phyloP scores from a whole-genome alignment of 495 filamentous ascomycete genomes.

The Penicillium coprophilum region DNA sequence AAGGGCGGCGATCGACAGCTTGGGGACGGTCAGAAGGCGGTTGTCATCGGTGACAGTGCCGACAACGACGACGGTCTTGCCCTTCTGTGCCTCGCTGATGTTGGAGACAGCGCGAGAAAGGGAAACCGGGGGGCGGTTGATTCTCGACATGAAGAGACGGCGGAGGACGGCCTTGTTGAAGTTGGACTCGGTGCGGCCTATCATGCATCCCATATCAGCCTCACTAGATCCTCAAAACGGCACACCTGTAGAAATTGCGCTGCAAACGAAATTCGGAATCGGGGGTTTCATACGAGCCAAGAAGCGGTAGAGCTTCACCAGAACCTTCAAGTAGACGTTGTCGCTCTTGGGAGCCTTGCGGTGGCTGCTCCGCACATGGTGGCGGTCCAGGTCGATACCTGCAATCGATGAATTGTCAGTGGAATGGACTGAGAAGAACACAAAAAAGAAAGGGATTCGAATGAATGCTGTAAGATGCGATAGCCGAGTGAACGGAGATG shows the following conservation, averaged over 20 bases:
- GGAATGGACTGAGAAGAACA: not conserved
- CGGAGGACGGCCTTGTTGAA: conserved; percentile 98
- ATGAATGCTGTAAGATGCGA: not conserved
- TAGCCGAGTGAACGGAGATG: not conserved
- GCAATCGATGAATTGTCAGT: conserved; percentile 18
- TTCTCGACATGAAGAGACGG: conserved; percentile 94
- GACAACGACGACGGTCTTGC: conserved; percentile 88
- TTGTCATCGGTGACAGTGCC: conserved; percentile 97
- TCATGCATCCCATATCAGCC: conserved; percentile 20
- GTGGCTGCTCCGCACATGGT: conserved; percentile 85
- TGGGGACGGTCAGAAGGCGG: conserved; percentile 83
- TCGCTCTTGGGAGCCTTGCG: conserved; percentile 96
- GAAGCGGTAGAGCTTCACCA: conserved; percentile 99
- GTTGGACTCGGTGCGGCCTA: conserved; percentile 90
- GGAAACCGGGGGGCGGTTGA: conserved; percentile 93
- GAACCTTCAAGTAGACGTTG: conserved; percentile 95
- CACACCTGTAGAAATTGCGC: conserved; percentile 11
- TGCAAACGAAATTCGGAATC: conserved; percentile 11
- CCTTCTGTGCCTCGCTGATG: conserved; percentile 64
- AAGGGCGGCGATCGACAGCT: conserved; percentile 87
- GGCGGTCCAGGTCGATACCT: conserved; percentile 71
- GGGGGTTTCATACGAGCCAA: conserved; percentile 74
- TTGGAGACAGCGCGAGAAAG: conserved; percentile 80
- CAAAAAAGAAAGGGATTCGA: not conserved
- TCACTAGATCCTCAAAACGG: conserved; percentile 11